Conservation (phyloP, 148 eudicot species). For the Chenopodium quinoa region DNA sequence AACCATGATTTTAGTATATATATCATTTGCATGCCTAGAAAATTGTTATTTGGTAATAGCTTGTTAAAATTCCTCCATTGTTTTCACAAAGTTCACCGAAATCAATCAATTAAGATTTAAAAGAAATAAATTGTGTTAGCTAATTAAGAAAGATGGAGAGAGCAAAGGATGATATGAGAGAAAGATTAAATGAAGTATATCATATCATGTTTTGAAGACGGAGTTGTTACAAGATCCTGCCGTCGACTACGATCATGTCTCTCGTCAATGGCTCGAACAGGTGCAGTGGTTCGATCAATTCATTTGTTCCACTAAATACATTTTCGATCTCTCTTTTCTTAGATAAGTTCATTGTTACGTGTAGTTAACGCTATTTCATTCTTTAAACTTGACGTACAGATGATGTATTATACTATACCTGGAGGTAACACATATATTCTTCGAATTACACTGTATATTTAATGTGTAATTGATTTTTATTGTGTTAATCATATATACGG, state of each 20-base stretch:
- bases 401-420: slow-evolving; percentile 42
- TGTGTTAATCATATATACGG: background rate
- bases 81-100: too few relatives aligned
- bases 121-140: too few relatives aligned
- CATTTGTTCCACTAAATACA: background rate
- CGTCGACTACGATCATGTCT: slow-evolving; percentile 39
- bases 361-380: too few relatives aligned
- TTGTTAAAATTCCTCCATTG: too few relatives aligned
- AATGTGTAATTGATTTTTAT: background rate
- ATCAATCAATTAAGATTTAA: too few relatives aligned
- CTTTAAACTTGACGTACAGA: slow-evolving; percentile 7
- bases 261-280: slow-evolving; percentile 48
- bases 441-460: background rate
- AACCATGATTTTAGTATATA: too few relatives aligned
- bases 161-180: slow-evolving; percentile 13
- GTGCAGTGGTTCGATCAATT: slow-evolving; percentile 15
- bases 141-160: background rate
- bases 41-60: too few relatives aligned
- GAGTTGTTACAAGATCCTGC: slow-evolving; percentile 44
- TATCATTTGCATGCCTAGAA: too few relatives aligned
- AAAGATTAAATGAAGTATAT: slow-evolving; percentile 39
- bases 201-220: slow-evolving; percentile 32
- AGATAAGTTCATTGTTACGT: too few relatives aligned
- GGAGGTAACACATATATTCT: slow-evolving; percentile 21
- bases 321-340: background rate